Evolutionary conservation across 192 early-diverging fungal genomes (phyloP).

Genomic region (Umbelopsis sp.): DNA sequence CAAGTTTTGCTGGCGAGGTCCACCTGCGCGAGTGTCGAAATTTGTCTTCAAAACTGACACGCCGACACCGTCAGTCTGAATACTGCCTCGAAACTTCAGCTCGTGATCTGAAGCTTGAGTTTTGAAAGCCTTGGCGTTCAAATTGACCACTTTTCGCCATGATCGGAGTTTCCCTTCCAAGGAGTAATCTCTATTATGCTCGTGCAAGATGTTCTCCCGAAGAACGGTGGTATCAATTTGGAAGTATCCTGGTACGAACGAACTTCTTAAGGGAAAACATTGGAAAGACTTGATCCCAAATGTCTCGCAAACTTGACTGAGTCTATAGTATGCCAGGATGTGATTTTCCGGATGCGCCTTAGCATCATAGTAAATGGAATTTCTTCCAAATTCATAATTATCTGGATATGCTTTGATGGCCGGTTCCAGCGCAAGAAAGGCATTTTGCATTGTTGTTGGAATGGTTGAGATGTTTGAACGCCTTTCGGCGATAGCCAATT

Average conservation of each 20-base stretch:
- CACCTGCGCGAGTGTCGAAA: not conserved
- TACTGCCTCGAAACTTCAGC: slow-evolving; percentile 14
- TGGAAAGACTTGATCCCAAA: slow-evolving; percentile 12
- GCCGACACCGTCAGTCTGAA: slow-evolving; percentile 4
- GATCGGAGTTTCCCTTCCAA: not conserved
- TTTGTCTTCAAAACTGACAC: not conserved
- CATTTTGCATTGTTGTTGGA: not conserved
- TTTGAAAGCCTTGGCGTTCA: not conserved
- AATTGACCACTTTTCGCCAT: not conserved
- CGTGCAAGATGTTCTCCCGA: not conserved
- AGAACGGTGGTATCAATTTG: not conserved
- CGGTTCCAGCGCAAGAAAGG: not conserved
- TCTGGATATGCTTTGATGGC: not conserved
- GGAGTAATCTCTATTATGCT: not conserved
- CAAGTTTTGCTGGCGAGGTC: not conserved
- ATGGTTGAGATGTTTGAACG: not conserved
- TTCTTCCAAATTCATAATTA: not conserved
- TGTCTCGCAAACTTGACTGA: not conserved
- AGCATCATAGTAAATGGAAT: slow-evolving; percentile 5
- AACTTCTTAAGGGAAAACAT: slow-evolving; percentile 8
- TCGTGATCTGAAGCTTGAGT: not conserved
- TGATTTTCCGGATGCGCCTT: slow-evolving; percentile 1
- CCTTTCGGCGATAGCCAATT: not conserved
- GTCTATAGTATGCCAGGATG: not conserved
- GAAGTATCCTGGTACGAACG: not conserved